phyloP scores from a whole-genome alignment of 148 eudicot species.

The Chenopodium formosanum region DNA sequence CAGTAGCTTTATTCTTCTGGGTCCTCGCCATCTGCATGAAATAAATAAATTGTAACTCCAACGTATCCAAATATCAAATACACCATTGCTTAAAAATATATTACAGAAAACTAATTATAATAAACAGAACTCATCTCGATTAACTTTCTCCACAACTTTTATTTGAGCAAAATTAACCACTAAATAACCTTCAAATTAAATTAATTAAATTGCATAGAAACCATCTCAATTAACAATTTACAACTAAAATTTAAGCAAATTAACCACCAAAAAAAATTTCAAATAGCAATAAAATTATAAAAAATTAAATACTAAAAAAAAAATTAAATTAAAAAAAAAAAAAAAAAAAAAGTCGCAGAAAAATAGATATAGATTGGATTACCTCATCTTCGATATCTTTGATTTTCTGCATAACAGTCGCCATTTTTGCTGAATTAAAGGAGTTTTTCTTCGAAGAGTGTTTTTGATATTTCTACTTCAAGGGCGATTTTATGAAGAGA shows the following conservation, averaged over 20 bases:
- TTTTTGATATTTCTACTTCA: background rate
- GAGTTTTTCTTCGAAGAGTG: background rate
- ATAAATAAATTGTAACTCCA: background rate
- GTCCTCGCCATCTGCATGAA: conserved; percentile 86
- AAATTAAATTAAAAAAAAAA: too few relatives aligned
- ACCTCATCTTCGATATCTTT: conserved; percentile 99
- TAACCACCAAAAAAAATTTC: background rate
- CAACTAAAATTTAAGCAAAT: background rate
- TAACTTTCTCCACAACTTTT: background rate
- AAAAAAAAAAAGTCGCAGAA: too few relatives aligned
- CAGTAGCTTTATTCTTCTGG: conserved; percentile 98
- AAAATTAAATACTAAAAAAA: too few relatives aligned
- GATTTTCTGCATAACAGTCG: conserved; percentile 99
- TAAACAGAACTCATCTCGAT: background rate
- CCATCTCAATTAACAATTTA: background rate
- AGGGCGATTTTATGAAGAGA: background rate
- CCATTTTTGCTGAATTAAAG: conserved; percentile 41
- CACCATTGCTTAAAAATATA: background rate
- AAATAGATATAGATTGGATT: background rate
- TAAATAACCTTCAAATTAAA: background rate
- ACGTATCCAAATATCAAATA: background rate
- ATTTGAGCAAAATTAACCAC: background rate
- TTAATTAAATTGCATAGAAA: too few relatives aligned
- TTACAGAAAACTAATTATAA: background rate
- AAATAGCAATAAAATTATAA: background rate